phyloP scores from a whole-genome alignment of 495 filamentous ascomycete genomes.

The Parathielavia appendiculata region DNA sequence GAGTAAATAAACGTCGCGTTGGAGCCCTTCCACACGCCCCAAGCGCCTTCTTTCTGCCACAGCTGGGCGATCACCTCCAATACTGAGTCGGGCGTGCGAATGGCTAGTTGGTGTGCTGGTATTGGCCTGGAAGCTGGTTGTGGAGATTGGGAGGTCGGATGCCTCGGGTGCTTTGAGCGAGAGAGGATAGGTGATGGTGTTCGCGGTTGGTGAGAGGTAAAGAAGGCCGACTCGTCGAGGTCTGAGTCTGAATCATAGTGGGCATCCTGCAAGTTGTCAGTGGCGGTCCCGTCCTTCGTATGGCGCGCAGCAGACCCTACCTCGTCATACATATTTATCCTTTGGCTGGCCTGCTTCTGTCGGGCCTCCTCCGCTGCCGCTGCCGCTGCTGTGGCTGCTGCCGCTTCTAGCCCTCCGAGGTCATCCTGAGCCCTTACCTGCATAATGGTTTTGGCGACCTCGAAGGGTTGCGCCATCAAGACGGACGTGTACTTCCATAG shows the following conservation, averaged over 20 bases:
- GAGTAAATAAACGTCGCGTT: constrained; percentile 88
- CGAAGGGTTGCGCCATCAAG: constrained; percentile 88
- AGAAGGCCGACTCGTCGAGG: constrained; percentile 75
- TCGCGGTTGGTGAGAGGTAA: constrained; percentile 62
- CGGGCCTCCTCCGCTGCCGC: constrained; percentile 22
- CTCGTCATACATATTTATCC: constrained; percentile 44
- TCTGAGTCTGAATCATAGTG: constrained; percentile 60
- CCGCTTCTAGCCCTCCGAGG: constrained; percentile 33
- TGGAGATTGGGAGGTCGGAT: constrained; percentile 31
- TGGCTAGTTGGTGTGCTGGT: constrained; percentile 56
- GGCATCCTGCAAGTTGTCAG: constrained; percentile 12
- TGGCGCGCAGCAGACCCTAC: constrained; percentile 33
- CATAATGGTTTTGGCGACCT: constrained; percentile 88
- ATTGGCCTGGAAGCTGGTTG: constrained; percentile 27
- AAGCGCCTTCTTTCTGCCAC: constrained; percentile 83
- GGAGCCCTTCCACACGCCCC: constrained; percentile 90
- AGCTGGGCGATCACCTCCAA: constrained; percentile 74
- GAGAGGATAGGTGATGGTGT: constrained; percentile 51
- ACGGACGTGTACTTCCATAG: constrained; percentile 81
- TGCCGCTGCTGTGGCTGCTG: constrained; percentile 22
- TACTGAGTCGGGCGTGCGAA: constrained; percentile 67
- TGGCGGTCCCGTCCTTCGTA: background rate
- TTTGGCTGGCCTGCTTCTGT: constrained; percentile 35
- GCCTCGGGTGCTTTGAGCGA: constrained; percentile 32
- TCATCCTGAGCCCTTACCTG: constrained; percentile 64